A percentile compares a stretch with the other conserved stretches of the same genome.
These are phyloP conservation scores for Gypsophila paniculata DNA, from an alignment of 179 eudicot species.

Conservation along the genomic window DNA sequence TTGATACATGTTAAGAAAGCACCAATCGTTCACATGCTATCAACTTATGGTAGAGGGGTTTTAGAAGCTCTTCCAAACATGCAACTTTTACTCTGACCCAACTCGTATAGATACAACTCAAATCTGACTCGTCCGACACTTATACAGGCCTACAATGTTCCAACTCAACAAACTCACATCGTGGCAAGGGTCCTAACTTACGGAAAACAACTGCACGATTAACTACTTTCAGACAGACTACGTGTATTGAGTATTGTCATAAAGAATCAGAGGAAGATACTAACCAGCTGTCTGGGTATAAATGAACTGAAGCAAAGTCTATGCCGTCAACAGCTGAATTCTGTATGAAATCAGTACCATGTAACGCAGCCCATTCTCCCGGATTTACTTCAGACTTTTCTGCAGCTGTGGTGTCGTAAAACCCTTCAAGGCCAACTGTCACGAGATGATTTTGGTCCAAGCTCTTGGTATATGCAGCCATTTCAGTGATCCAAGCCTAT, in stretches of 20 bases:
- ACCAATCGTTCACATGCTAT: too few relatives aligned
- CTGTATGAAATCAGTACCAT: conserved; percentile 51
- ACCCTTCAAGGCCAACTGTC: conserved; percentile 61
- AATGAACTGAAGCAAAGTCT: conserved; percentile 66
- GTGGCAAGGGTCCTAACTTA: not conserved
- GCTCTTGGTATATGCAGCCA: conserved; percentile 47
- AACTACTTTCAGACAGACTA: not conserved
- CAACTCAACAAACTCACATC: not conserved
- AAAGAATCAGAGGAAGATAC: conserved; percentile 8
- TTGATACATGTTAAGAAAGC: too few relatives aligned
- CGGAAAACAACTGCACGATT: not conserved
- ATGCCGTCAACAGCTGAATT: conserved; percentile 45
- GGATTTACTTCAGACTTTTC: conserved; percentile 41
- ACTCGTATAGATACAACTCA: too few relatives aligned
- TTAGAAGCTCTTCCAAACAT: too few relatives aligned
- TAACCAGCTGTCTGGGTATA: conserved; percentile 62
- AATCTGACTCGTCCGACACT: too few relatives aligned
- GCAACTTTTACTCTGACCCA: too few relatives aligned
- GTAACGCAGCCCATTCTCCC: conserved; percentile 51
- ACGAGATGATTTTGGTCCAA: conserved; percentile 51
- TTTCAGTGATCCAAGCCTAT: conserved; percentile 57
- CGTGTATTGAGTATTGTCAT: not conserved
- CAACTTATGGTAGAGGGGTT: too few relatives aligned
- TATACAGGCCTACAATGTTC: too few relatives aligned
- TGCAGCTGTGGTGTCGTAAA: conserved; percentile 34